These are phyloP conservation scores for Entomortierella lignicola DNA, from an alignment of 192 early-diverging fungal genomes.

Conservation along the genomic window DNA sequence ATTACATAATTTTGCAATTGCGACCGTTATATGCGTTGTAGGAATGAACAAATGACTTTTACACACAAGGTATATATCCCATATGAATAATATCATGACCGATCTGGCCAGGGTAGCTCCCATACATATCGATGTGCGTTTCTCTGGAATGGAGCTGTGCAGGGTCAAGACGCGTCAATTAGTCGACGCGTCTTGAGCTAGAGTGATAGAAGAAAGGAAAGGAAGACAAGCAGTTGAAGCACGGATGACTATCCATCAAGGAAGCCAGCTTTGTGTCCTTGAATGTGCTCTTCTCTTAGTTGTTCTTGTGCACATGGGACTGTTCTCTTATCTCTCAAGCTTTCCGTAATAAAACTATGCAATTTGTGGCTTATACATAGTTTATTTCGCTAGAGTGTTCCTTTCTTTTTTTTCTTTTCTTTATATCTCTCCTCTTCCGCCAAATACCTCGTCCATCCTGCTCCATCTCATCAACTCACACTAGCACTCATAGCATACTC, in stretches of 20 bases:
- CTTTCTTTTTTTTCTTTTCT: background rate
- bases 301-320: background rate
- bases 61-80: background rate
- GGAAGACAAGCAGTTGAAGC: background rate
- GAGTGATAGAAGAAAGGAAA: background rate
- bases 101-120: background rate
- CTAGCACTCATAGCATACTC: background rate
- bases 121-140: background rate
- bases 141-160: background rate
- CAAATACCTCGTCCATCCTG: background rate
- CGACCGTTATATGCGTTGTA: no score
- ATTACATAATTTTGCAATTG: no score
- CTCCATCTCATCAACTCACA: conserved; percentile 15
- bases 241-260: background rate
- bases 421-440: background rate
- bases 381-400: background rate
- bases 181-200: background rate
- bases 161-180: background rate
- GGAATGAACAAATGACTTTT: background rate
- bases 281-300: no score
- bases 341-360: background rate
- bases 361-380: background rate
- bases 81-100: background rate
- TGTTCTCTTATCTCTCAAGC: background rate
- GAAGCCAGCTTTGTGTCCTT: no score